Base-by-base conservation (phyloP, 805 yeast genomes). In the Saturnispora dispora region DNA sequence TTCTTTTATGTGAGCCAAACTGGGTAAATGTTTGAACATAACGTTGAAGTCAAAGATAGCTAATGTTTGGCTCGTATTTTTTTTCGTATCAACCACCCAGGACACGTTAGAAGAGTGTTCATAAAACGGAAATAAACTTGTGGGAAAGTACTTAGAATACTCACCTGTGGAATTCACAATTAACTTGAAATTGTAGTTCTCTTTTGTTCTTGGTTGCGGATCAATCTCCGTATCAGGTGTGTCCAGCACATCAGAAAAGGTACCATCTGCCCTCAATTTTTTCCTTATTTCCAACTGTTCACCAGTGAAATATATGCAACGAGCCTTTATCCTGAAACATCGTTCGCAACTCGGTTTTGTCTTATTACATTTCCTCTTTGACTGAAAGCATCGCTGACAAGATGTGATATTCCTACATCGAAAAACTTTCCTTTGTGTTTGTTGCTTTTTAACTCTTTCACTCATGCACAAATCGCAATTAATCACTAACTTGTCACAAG, bases 61-160 rank as follows among this genome's bases (percentile, higher is more conserved):
- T 6, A 47, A 20, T 17, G 53, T 37, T 28, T 47, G 55, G 17
- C 47, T 53, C 15, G 46, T 46, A 10, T 44, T 47, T 8, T 45
- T 49, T 11, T 44, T 30, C 4, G 47, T 32, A 15, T 57, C 57
- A 3, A 52, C 45, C 13, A 57, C 48, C 46, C 54, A 46, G 3
- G 60, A 52, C 4, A 60, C 53, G 42, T 60, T 60, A 11, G 58
- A 51, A 2, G 58, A 48, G 44, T 53, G 56, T 15, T 58, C 55
- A 37, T 52, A 52, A 27, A 57, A 58, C 2, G 63, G 61, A 37
- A 58, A 60, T 30, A 58, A 52, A 11, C 53, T 44, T 13, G 53
- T 47, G 0, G 63, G 59, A 27, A 57, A 60, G 41, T 57, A 60
- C 25, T 56, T 60, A 3, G 60, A 58, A 30, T 57, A 58, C 42